Evolutionary conservation across 176 grass and related monocot species (phyloP), one percentile per base, ranked within the genome.

Genomic region (Oryza brachyantha): DNA sequence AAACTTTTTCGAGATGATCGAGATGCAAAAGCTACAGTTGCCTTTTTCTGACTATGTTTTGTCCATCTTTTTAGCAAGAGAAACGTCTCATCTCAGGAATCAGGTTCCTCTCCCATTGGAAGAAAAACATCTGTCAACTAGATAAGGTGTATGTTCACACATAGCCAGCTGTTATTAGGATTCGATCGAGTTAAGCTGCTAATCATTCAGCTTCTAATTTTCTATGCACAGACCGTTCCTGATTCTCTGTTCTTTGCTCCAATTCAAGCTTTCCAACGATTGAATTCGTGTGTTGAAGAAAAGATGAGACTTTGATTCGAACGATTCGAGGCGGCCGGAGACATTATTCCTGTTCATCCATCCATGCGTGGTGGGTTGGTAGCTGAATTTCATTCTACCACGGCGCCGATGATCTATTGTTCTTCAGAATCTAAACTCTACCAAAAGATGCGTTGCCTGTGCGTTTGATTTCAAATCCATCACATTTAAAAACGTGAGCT

Each of bases 131-230:
- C 32, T 24, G 52, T 57, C 52, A 55, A 24, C 52, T 24, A 27
- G 39, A 52, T 52, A 79, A 21, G 21, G 7, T 17, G 75, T 29
- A 7, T 32, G 72, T 77, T 87, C 73, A 41, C 65, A 72, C 66
- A 3, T 22, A 57, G 50, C 50, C 24, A 22, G 52, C n/a, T 52
- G 52, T 8, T 52, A 4, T 21, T 52, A 57, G 52, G n/a, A 57
- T 10, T 10, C 52, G 7, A 57, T 57, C 21, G 8, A 52, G 19
- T 55, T 55, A n/a, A 21, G n/a, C n/a, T n/a, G n/a, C n/a, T 55
- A 3, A 7, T 50, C 46, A 55, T 4, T 32, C 52, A 24, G 24
- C n/a, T 57, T 24, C 0, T n/a, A 24, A 24, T 24, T 8, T 57
- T 24, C 0, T n/a, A 24, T 24, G 52, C 21, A 22, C 8, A 57